Percentiles rank a stretch among this genome's conserved stretches.
Evolutionary conservation across 108 stramenopile species (phyloP).

Genomic region (Phaeodactylum tricornutum): DNA sequence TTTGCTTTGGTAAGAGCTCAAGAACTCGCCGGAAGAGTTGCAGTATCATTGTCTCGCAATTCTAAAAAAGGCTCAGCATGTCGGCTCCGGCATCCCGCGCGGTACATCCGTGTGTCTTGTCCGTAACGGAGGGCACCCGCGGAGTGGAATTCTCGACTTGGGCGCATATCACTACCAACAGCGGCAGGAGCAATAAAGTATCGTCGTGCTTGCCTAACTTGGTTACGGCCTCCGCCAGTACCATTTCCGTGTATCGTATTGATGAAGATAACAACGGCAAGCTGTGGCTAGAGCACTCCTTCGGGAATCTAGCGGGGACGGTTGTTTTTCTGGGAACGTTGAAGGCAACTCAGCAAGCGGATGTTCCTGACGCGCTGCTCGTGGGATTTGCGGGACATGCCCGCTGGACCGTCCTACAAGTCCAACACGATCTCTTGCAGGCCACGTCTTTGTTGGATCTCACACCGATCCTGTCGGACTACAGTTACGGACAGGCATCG

Average conservation of each 20-base stretch:
- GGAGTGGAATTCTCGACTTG: constrained; percentile 58
- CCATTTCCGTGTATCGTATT: constrained; percentile 50
- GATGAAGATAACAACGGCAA: constrained; percentile 38
- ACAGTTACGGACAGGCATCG: constrained; percentile 38
- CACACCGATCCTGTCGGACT: constrained; percentile 45
- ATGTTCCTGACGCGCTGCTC: constrained; percentile 27
- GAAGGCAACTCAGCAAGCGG: constrained; percentile 10
- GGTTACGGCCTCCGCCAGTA: constrained; percentile 70
- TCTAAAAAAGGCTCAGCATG: no score
- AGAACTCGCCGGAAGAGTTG: no score
- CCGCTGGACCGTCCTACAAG: constrained; percentile 39
- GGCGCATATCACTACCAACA: constrained; percentile 49
- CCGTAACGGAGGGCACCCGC: constrained; percentile 24
- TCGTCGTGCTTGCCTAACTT: constrained; percentile 46
- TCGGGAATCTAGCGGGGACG: constrained; percentile 61
- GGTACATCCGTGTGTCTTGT: constrained; percentile 42
- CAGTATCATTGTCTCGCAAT: no score
- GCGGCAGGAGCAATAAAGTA: constrained; percentile 5
- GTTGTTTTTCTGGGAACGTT: constrained; percentile 55
- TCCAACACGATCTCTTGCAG: constrained; percentile 37
- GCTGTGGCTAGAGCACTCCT: constrained; percentile 36
- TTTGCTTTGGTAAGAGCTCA: no score
- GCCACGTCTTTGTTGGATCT: constrained; percentile 68
- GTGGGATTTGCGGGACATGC: constrained; percentile 76
- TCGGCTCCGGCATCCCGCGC: constrained; percentile 31